Percentiles rank a stretch among this genome's conserved stretches.
Conservation (phyloP, 768 basidiomycete species). For the Kwoniella bestiolae region DNA sequence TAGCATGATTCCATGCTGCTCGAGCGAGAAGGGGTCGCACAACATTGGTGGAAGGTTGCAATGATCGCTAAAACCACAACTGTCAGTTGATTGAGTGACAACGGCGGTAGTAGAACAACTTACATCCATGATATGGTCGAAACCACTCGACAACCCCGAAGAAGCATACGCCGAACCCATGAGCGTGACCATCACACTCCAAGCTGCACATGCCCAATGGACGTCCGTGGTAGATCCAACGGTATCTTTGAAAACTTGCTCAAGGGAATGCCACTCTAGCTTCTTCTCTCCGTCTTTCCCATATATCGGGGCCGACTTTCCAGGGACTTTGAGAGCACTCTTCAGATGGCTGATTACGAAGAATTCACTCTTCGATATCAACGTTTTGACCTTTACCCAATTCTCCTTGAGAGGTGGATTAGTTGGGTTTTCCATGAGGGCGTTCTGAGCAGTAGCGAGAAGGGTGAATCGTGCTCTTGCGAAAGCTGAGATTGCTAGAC, state of each 20-base stretch:
- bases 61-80: constrained; percentile 30
- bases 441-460: constrained; percentile 16
- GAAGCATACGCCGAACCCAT: constrained; percentile 47
- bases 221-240: constrained; percentile 41
- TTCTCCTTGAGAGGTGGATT: constrained; percentile 28
- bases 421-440: constrained; percentile 4
- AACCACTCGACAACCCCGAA: constrained; percentile 32
- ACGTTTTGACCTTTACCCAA: constrained; percentile 27
- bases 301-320: constrained; percentile 25
- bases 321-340: constrained; percentile 18
- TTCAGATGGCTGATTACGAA: constrained; percentile 35
- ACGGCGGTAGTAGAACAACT: constrained; percentile 18
- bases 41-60: constrained; percentile 36
- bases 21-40: constrained; percentile 38
- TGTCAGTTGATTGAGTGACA: neutral
- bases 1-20: constrained; percentile 53
- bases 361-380: constrained; percentile 28
- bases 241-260: constrained; percentile 40
- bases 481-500: constrained; percentile 40
- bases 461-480: constrained; percentile 39
- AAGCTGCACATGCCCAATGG: constrained; percentile 53
- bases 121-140: constrained; percentile 53
- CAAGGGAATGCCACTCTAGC: constrained; percentile 38
- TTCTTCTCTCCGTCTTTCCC: constrained; percentile 38
- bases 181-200: constrained; percentile 46